phyloP scores from a whole-genome alignment of 352 stramenopile species.

The Peronosclerospora sorghi region DNA sequence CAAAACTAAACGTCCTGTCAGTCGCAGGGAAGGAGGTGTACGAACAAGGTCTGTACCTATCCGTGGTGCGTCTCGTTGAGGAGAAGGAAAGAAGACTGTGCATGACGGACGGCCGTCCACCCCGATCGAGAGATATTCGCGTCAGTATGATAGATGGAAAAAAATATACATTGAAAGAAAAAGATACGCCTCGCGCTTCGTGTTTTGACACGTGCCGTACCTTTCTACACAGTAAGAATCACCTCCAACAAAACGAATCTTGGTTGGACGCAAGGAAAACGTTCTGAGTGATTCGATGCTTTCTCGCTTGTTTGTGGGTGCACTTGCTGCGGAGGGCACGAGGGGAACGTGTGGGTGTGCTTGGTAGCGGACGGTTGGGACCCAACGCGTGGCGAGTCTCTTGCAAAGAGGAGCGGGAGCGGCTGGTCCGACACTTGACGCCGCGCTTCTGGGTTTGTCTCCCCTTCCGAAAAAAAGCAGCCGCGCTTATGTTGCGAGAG shows the following conservation, averaged over 20 bases:
- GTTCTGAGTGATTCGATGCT: background rate
- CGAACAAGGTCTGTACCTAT: background rate
- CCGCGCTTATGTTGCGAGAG: slow-evolving; percentile 1
- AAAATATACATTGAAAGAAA: background rate
- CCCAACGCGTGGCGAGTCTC: slow-evolving; percentile 22
- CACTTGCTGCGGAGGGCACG: background rate
- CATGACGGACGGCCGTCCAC: background rate
- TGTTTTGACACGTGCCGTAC: background rate
- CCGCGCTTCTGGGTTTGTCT: slow-evolving; percentile 14
- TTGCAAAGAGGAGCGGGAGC: slow-evolving; percentile 9
- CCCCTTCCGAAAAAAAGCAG: slow-evolving; percentile 12
- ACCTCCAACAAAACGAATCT: background rate
- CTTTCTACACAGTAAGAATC: background rate
- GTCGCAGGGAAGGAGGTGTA: too few species aligned
- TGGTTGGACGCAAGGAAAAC: too few species aligned
- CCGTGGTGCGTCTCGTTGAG: background rate
- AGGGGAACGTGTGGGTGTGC: slow-evolving; percentile 7
- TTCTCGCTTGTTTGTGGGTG: background rate
- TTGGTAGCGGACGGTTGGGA: slow-evolving; percentile 17
- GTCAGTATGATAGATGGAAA: background rate
- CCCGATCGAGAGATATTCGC: background rate
- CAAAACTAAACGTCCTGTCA: too few species aligned
- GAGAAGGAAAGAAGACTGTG: background rate
- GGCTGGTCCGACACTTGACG: slow-evolving; percentile 22
- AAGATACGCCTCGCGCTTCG: background rate